These are phyloP conservation scores for Neocallimastix lanati DNA, from an alignment of 192 early-diverging fungal genomes.

Conservation along the genomic window DNA sequence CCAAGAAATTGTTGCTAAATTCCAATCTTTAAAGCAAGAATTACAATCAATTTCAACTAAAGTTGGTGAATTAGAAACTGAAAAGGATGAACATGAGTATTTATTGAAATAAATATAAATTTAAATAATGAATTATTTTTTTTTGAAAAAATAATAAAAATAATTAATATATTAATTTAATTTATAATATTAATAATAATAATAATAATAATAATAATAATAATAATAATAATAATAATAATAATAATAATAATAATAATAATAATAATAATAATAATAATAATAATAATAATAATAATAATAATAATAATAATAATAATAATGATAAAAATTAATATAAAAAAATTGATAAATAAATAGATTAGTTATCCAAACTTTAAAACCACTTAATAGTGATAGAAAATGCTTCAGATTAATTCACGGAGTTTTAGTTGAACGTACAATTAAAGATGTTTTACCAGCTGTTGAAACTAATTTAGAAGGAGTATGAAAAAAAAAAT, in stretches of 20 bases:
- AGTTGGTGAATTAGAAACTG: slow-evolving; percentile 81
- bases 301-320: too few species aligned
- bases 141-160: too few species aligned
- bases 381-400: slow-evolving; percentile 57
- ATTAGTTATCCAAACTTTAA: slow-evolving; percentile 84
- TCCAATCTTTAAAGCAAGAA: slow-evolving; percentile 44
- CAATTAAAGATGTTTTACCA: slow-evolving; percentile 78
- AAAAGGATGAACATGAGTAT: slow-evolving; percentile 85
- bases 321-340: too few species aligned
- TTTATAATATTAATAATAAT: too few species aligned
- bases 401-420: slow-evolving; percentile 88
- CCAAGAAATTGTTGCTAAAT: slow-evolving; percentile 35
- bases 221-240: too few species aligned
- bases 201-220: too few species aligned
- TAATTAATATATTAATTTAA: too few species aligned
- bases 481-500: slow-evolving; percentile 26
- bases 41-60: slow-evolving; percentile 71
- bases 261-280: too few species aligned
- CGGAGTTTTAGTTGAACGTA: slow-evolving; percentile 84
- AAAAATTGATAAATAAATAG: slow-evolving; percentile 9
- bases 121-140: too few species aligned
- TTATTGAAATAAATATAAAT: background rate
- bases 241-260: too few species aligned
- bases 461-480: slow-evolving; percentile 69
- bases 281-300: too few species aligned